Base-by-base conservation (phyloP, 169 alveolate species). In the Nephromyces sp. region DNA sequence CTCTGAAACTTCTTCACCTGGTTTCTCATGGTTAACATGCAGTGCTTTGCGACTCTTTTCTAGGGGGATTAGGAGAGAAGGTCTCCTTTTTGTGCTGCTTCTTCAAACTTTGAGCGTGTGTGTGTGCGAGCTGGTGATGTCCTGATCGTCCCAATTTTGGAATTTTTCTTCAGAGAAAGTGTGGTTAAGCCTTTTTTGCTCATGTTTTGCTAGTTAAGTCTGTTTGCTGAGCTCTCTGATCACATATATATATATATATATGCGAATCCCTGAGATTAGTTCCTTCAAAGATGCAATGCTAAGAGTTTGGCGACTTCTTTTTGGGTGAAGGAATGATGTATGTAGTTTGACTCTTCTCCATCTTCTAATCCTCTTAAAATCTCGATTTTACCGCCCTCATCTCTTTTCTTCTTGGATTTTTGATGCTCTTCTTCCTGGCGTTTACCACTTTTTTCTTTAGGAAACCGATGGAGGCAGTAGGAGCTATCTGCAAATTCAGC, bases 391-490 rank as follows among this genome's bases (percentile, higher is more conserved):
- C 68, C 3, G 1, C 0, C 31, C 1, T 2, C 43, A 25, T 24
- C 3, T 24, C 1, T n/a, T 62, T 3, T 24, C 1, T 3, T 1
- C 3, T 1, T 52, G 1, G 64, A 27, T 27, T 2, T 2, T 52
- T 4, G 68, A 2, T 30, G 68, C 1, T 3, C 3, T 15, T 62
- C 21, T 62, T 1, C 1, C 24, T 25, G 3, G 66, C 1, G 29
- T 33, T 25, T 67, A 6, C 24, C 1, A 34, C 15, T 1, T 15
- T 24, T 22, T 21, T 25, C 33, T 68, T 29, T 70, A 77, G 84
- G 24, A 68, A 63, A 25, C 72, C 84, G 3, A 73, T 72, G 2
- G 84, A 78, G 52, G 84, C 79, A 6, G 78, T 72, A 24, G 84
- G 84, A 3, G 78, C 75, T 30, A 71, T 78, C 21, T 64, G 84